Evolutionary conservation across 352 stramenopile genomes (phyloP).

Genomic region (Phytophthora capsici): DNA sequence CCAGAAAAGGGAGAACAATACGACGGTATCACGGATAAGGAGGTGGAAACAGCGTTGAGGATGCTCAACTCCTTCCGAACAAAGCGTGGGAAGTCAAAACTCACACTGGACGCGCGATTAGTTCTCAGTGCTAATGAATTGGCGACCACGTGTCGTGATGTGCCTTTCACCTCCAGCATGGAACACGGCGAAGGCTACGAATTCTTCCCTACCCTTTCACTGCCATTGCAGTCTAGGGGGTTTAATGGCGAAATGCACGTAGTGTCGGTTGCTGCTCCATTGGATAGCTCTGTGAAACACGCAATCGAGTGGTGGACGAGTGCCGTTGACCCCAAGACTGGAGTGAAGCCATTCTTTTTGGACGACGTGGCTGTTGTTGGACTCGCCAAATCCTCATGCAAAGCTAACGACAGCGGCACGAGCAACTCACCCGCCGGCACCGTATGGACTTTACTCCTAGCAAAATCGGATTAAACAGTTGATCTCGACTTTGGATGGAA

Average conservation of each 20-base stretch:
- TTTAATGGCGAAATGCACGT: slow-evolving; percentile 23
- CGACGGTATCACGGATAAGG: slow-evolving; percentile 21
- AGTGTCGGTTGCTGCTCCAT: slow-evolving; percentile 26
- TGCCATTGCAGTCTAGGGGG: slow-evolving; percentile 7
- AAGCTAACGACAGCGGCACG: not conserved
- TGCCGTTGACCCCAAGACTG: slow-evolving; percentile 18
- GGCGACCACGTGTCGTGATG: slow-evolving; percentile 18
- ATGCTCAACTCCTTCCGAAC: slow-evolving; percentile 42
- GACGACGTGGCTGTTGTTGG: slow-evolving; percentile 33
- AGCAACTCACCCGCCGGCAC: not conserved
- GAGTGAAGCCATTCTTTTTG: slow-evolving; percentile 30
- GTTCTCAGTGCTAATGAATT: slow-evolving; percentile 43
- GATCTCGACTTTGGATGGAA: not conserved
- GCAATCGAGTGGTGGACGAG: slow-evolving; percentile 39
- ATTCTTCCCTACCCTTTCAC: slow-evolving; percentile 14
- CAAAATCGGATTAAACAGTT: slow-evolving; percentile 12
- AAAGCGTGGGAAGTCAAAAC: slow-evolving; percentile 20
- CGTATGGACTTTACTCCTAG: slow-evolving; percentile 36
- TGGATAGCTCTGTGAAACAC: slow-evolving; percentile 21
- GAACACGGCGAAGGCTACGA: slow-evolving; percentile 17
- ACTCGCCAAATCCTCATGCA: slow-evolving; percentile 34
- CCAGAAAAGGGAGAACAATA: not conserved
- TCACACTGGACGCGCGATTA: slow-evolving; percentile 40
- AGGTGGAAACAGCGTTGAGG: slow-evolving; percentile 36
- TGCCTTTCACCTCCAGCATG: slow-evolving; percentile 24